Percentiles rank a stretch among this genome's conserved stretches.
Evolutionary conservation across 495 filamentous ascomycete genomes (phyloP).

Genomic region (Neurospora cerealis): DNA sequence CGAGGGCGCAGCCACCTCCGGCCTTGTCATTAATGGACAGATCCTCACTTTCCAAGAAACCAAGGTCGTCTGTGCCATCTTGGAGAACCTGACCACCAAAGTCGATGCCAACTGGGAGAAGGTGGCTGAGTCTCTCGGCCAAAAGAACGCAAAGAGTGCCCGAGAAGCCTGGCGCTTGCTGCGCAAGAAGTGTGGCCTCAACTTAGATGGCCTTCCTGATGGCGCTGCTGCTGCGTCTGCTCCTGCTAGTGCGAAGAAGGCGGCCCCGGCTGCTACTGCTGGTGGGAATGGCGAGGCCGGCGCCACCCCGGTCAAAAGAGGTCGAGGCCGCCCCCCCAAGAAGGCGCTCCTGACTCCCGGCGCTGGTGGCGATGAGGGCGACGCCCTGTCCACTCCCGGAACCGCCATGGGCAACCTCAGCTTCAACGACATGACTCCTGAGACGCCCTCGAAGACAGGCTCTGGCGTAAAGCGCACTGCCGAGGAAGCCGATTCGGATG

Average conservation of each 20-base stretch:
- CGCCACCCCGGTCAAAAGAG: neutral
- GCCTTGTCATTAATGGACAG: neutral
- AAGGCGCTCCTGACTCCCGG: neutral
- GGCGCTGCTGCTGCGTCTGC: neutral
- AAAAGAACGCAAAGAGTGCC: conserved; percentile 1
- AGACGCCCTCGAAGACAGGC: neutral
- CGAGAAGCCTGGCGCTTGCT: conserved; percentile 8
- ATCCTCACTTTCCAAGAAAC: neutral
- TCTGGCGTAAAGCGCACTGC: neutral
- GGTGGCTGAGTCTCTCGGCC: neutral
- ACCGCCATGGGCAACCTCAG: neutral
- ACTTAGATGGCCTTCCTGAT: neutral
- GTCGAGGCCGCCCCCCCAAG: neutral
- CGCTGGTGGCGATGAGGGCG: rapidly evolving
- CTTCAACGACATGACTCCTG: neutral
- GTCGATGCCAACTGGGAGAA: conserved; percentile 5
- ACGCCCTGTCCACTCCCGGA: neutral
- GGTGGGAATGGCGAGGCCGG: neutral
- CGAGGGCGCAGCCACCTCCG: neutral
- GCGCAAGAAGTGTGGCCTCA: neutral
- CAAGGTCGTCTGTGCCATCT: neutral
- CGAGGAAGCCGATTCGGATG: neutral
- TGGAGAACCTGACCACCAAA: conserved; percentile 1
- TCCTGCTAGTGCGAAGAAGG: neutral
- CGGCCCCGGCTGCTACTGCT: neutral